phyloP scores from a whole-genome alignment of 179 eudicot genomes.

The Beta corolliflora region DNA sequence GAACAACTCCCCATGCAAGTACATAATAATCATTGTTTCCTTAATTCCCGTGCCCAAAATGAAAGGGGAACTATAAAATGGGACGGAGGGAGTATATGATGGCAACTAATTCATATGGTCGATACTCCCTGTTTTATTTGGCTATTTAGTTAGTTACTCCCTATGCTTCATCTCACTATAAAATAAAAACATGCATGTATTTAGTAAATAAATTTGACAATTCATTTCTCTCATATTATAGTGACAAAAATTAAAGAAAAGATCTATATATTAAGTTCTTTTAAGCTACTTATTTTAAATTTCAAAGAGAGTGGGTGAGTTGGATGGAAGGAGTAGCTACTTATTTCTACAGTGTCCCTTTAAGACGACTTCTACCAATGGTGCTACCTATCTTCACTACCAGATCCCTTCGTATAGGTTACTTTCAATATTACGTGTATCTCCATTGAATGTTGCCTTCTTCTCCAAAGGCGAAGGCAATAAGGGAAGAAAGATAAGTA shows the following conservation, averaged over 20 bases:
- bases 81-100: no score
- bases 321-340: neutral
- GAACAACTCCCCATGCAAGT: no score
- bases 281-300: neutral
- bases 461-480: neutral
- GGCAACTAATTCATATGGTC: no score
- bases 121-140: no score
- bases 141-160: no score
- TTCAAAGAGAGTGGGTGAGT: neutral
- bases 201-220: no score
- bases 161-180: no score
- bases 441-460: neutral
- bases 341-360: neutral
- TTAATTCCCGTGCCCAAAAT: no score
- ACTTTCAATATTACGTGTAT: neutral
- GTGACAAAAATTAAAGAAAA: neutral
- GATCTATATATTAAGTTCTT: neutral
- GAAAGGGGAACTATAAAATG: no score
- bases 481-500: neutral
- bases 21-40: no score
- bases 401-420: neutral
- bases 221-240: neutral
- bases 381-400: neutral
- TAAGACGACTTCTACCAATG: neutral
- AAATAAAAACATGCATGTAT: no score